These are phyloP conservation scores for Tylopilus vinaceipallidus DNA, from an alignment of 768 basidiomycete genomes.

Conservation along the genomic window DNA sequence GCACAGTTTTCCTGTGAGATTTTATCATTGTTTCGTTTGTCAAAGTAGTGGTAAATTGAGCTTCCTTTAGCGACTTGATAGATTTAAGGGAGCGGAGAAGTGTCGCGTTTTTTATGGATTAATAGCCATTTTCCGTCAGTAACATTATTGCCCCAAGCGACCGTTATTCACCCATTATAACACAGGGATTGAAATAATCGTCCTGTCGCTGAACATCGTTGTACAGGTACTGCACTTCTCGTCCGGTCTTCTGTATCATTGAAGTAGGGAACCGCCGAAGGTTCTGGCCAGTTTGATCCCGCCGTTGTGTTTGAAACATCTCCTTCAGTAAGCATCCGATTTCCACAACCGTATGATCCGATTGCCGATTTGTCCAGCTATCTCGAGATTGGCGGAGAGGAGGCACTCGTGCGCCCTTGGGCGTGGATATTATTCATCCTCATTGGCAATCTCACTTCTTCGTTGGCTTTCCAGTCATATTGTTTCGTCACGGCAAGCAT, in stretches of 20 bases:
- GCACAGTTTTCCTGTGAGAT: background rate
- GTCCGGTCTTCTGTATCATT: background rate
- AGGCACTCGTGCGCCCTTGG: background rate
- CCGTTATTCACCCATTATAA: no score
- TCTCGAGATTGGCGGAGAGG: background rate
- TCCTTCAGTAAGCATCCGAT: background rate
- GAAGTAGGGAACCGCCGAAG: background rate
- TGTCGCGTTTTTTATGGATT: background rate
- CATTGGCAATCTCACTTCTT: background rate
- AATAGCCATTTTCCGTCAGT: conserved; percentile 3
- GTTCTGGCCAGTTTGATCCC: background rate
- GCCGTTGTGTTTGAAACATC: conserved; percentile 1
- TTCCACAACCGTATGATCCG: background rate
- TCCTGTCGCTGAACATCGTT: background rate
- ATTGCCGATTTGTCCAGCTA: background rate
- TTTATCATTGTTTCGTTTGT: background rate
- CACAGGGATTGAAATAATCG: background rate
- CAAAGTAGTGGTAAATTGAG: no score
- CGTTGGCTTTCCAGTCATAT: background rate
- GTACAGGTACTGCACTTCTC: background rate
- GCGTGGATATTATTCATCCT: conserved; percentile 1
- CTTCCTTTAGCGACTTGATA: conserved; percentile 1
- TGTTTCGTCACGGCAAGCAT: background rate
- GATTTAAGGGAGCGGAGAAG: background rate
- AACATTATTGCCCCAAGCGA: background rate